Evolutionary conservation across 768 basidiomycete genomes (phyloP).

Genomic region (Russula earlei): DNA sequence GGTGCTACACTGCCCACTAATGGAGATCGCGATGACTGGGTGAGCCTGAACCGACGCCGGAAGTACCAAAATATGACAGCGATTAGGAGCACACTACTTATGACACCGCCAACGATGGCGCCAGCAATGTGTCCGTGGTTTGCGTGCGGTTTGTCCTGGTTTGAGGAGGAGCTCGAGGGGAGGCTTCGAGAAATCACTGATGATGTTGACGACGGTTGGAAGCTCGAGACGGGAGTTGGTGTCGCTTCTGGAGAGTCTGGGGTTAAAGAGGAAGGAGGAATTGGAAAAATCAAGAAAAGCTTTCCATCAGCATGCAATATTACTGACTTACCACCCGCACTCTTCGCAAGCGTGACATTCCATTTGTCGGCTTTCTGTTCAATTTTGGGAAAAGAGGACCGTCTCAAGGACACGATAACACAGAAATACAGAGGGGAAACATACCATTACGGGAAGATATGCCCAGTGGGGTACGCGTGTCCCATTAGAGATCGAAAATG

Average conservation of each 20-base stretch:
- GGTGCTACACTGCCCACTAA: neutral
- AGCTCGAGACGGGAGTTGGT: neutral
- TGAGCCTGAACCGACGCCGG: neutral
- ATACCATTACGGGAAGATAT: neutral
- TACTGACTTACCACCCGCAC: neutral
- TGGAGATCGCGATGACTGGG: neutral
- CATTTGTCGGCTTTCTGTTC: neutral
- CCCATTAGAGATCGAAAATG: neutral
- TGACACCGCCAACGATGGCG: neutral
- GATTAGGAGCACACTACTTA: neutral
- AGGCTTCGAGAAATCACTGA: neutral
- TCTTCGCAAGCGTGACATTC: neutral
- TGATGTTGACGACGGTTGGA: neutral
- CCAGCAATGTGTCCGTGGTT: neutral
- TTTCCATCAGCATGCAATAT: neutral
- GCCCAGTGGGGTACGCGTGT: conserved; percentile 1
- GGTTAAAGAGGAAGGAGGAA: neutral
- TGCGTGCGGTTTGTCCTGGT: neutral
- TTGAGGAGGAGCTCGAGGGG: neutral
- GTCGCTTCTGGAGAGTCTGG: neutral
- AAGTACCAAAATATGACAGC: neutral
- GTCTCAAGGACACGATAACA: neutral
- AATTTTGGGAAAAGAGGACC: neutral
- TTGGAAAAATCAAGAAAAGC: neutral
- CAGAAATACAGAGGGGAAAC: neutral